Conservation (phyloP, 257 asterid genomes). For the Solanum boliviense region DNA sequence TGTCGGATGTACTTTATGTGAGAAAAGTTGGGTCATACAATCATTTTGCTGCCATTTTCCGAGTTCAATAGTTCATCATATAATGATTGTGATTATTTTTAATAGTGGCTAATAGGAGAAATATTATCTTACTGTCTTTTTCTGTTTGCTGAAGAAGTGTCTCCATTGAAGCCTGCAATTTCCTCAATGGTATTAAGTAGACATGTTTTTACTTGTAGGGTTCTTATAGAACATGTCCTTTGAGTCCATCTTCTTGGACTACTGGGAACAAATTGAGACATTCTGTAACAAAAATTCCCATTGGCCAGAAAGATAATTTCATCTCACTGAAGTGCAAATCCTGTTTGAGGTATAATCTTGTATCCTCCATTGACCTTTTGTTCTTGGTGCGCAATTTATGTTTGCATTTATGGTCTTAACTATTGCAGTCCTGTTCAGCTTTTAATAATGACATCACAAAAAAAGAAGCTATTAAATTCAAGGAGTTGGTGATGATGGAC, state of each 20-base stretch:
- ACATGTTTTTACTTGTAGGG: slow-evolving; percentile 6
- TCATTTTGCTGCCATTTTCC: neutral
- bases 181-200: neutral
- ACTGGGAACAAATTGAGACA: slow-evolving; percentile 8
- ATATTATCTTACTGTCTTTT: neutral
- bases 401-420: neutral
- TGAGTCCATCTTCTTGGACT: slow-evolving; percentile 8
- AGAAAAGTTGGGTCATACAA: neutral
- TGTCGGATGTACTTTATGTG: neutral
- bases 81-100: neutral
- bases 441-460: neutral
- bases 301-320: neutral
- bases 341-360: slow-evolving; percentile 5
- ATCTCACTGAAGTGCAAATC: slow-evolving; percentile 16
- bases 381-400: neutral
- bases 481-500: neutral
- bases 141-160: neutral
- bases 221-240: slow-evolving; percentile 10
- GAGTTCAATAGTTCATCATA: neutral
- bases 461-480: neutral
- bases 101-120: neutral
- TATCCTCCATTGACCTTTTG: neutral
- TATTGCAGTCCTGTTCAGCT: neutral
- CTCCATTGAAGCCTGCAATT: neutral
- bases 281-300: neutral